Evolutionary conservation across 208 protist species (phyloP).

Genomic region (Wallacemonas sp.): DNA sequence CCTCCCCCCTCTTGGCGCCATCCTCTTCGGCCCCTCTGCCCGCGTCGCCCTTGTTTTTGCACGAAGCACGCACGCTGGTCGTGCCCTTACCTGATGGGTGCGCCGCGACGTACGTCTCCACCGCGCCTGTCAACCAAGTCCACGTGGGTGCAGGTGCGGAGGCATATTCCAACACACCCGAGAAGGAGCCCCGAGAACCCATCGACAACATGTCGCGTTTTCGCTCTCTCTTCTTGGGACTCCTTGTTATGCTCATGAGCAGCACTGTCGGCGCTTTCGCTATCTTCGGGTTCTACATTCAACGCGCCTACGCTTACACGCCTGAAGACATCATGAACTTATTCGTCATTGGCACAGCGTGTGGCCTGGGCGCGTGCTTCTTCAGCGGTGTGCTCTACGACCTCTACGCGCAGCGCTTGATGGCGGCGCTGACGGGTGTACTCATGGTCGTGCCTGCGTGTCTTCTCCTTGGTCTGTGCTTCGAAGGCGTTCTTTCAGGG

Average conservation of each 20-base stretch:
- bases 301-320: slow-evolving; percentile 24
- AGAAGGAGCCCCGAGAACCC: not conserved
- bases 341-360: slow-evolving; percentile 27
- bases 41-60: too few species aligned
- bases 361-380: slow-evolving; percentile 23
- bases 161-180: not conserved
- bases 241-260: slow-evolving; percentile 32
- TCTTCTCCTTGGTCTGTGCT: slow-evolving; percentile 39
- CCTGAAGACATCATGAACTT: slow-evolving; percentile 25
- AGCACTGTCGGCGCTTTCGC: slow-evolving; percentile 27
- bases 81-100: too few species aligned
- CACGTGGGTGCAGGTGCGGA: too few species aligned
- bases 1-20: too few species aligned
- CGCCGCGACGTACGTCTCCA: too few species aligned
- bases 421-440: slow-evolving; percentile 11
- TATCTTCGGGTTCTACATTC: slow-evolving; percentile 40
- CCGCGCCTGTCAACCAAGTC: too few species aligned
- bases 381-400: slow-evolving; percentile 40
- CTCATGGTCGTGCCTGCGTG: slow-evolving; percentile 24
- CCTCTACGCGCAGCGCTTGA: slow-evolving; percentile 29
- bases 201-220: slow-evolving; percentile 43
- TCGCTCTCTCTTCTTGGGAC: slow-evolving; percentile 33
- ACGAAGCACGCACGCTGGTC: too few species aligned
- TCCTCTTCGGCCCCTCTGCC: too few species aligned
- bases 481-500: slow-evolving; percentile 28